Evolutionary conservation across 2,329 filamentous ascomycete species (phyloP).

Genomic region (Calonectria henricotiae): DNA sequence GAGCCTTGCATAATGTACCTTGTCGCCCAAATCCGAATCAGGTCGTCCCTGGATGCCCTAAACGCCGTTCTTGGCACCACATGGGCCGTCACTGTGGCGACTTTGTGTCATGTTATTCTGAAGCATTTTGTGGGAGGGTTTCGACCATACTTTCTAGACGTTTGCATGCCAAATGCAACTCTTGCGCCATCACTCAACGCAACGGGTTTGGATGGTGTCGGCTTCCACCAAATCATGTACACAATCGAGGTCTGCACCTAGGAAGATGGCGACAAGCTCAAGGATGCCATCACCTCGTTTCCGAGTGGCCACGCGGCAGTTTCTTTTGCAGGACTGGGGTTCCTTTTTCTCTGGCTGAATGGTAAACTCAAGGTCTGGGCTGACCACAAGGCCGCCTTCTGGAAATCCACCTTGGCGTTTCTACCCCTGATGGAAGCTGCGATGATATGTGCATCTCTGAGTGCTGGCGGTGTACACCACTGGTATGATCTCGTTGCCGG

Average conservation of each 20-base stretch:
- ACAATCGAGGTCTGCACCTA: conserved; percentile 74
- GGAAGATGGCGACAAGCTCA: conserved; percentile 69
- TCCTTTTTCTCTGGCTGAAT: conserved; percentile 79
- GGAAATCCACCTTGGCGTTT: conserved; percentile 75
- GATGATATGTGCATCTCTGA: conserved; percentile 74
- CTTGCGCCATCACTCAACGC: conserved; percentile 60
- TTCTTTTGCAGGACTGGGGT: conserved; percentile 76
- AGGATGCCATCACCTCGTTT: conserved; percentile 76
- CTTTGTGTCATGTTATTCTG: conserved; percentile 77
- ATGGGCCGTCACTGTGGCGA: conserved; percentile 73
- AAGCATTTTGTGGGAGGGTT: conserved; percentile 79
- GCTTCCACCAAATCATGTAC: conserved; percentile 76
- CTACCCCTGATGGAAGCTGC: conserved; percentile 74
- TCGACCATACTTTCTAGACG: conserved; percentile 75
- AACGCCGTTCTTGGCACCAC: conserved; percentile 75
- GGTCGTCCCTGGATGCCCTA: conserved; percentile 73
- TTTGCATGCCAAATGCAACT: conserved; percentile 74
- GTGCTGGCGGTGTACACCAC: conserved; percentile 78
- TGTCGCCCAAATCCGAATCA: conserved; percentile 72
- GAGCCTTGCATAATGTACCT: conserved; percentile 74
- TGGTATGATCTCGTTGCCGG: conserved; percentile 81
- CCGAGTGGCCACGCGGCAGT: conserved; percentile 79
- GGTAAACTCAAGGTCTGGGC: conserved; percentile 81
- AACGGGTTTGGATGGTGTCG: conserved; percentile 63
- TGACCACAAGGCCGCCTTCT: conserved; percentile 77